Conservation (phyloP, 768 basidiomycete species). For the Lactarius indigo region DNA sequence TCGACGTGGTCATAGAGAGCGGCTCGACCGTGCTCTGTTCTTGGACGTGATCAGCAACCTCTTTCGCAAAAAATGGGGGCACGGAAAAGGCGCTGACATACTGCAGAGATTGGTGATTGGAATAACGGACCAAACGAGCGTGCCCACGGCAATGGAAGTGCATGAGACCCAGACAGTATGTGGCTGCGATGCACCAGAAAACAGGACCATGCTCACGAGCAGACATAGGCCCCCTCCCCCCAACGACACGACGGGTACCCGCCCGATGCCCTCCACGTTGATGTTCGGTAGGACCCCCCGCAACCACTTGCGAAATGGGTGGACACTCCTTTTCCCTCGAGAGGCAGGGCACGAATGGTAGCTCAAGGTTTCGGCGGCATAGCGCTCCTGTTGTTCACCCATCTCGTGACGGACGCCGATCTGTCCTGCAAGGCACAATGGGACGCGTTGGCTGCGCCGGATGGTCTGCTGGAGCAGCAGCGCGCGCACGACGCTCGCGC, state of each 20-base stretch:
- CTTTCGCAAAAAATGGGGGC: background rate
- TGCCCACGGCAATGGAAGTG: background rate
- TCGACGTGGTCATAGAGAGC: constrained; percentile 11
- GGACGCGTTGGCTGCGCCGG: constrained; percentile 14
- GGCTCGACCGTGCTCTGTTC: constrained; percentile 4
- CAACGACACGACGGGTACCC: constrained; percentile 6
- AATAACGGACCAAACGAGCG: background rate
- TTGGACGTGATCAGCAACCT: background rate
- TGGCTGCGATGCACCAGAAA: constrained; percentile 11
- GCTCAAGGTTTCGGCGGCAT: background rate
- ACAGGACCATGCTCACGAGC: constrained; percentile 12
- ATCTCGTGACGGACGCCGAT: constrained; percentile 14
- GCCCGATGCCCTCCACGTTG: constrained; percentile 14
- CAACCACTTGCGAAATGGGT: background rate
- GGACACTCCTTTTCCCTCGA: background rate
- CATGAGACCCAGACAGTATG: constrained; percentile 15
- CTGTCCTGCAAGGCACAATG: background rate
- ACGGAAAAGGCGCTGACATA: background rate
- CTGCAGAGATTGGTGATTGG: background rate
- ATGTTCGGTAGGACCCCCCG: background rate
- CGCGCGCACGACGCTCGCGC: constrained; percentile 17
- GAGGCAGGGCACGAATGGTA: background rate
- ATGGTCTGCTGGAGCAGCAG: constrained; percentile 14
- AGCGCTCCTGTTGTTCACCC: background rate
- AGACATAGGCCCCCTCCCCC: constrained; percentile 11